Percentiles rank a stretch among this genome's conserved stretches.
phyloP scores from a whole-genome alignment of 1,284 basidiomycete species.

The Sphagnurus paluster region DNA sequence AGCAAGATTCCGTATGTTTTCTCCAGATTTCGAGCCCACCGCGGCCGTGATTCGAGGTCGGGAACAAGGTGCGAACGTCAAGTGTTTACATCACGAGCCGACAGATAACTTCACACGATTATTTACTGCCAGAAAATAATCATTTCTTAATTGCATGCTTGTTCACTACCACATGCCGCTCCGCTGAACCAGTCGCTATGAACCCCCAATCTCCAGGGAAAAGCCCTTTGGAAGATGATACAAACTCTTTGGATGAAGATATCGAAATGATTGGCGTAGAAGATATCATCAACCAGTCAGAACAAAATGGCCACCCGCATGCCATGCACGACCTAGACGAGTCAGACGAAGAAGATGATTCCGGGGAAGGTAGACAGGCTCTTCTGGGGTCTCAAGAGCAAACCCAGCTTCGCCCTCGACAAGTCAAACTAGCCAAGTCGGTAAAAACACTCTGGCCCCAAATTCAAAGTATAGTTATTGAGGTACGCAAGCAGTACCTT shows the following conservation, averaged over 20 bases:
- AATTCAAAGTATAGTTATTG: slow-evolving; percentile 59
- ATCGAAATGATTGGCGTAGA: slow-evolving; percentile 31
- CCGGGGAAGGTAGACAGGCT: slow-evolving; percentile 29
- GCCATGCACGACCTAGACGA: slow-evolving; percentile 23
- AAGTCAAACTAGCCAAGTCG: slow-evolving; percentile 11
- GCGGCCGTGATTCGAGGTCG: slow-evolving; percentile 30
- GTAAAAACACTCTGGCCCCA: slow-evolving; percentile 46
- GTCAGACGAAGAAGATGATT: slow-evolving; percentile 30
- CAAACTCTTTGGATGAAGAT: slow-evolving; percentile 25
- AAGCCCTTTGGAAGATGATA: slow-evolving; percentile 24
- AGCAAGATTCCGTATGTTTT: slow-evolving; percentile 15
- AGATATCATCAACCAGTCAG: slow-evolving; percentile 11
- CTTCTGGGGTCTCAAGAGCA: slow-evolving; percentile 31
- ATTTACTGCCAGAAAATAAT: slow-evolving; percentile 6
- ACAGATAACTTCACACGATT: slow-evolving; percentile 18
- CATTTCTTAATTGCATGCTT: slow-evolving; percentile 1
- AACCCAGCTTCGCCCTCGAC: slow-evolving; percentile 17
- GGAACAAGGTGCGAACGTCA: slow-evolving; percentile 39
- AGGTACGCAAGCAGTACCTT: slow-evolving; percentile 45
- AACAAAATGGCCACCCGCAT: slow-evolving; percentile 5
- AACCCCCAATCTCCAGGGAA: slow-evolving; percentile 13
- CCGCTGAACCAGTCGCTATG: slow-evolving; percentile 8
- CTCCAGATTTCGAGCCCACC: slow-evolving; percentile 20
- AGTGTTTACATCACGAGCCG: slow-evolving; percentile 28
- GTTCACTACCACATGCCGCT: background rate